phyloP scores from a whole-genome alignment of 768 basidiomycete species.

The Trametes meyenii region DNA sequence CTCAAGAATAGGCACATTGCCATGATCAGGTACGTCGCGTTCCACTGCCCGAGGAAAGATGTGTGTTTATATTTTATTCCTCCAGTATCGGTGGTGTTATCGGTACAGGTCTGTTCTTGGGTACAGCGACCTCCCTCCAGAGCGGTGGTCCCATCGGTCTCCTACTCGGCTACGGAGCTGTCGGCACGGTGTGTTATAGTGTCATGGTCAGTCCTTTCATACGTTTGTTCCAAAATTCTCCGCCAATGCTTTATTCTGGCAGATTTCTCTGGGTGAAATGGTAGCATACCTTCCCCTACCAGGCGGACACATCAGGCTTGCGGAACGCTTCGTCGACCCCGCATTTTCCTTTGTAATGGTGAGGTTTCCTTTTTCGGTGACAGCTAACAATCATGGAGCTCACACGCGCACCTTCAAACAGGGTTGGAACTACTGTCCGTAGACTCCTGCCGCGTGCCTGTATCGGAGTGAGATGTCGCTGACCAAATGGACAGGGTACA shows the following conservation, averaged over 20 bases:
- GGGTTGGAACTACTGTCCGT: slow-evolving; percentile 57
- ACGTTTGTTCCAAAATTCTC: too few relatives aligned
- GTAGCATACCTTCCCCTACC: slow-evolving; percentile 76
- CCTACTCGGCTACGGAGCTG: slow-evolving; percentile 64
- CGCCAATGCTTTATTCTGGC: neutral
- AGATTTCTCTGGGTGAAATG: slow-evolving; percentile 78
- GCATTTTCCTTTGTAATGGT: slow-evolving; percentile 57
- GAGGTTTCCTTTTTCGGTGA: slow-evolving; percentile 37
- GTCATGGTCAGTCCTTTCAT: slow-evolving; percentile 58
- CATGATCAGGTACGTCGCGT: slow-evolving; percentile 65
- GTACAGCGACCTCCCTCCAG: slow-evolving; percentile 52
- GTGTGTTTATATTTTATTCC: slow-evolving; percentile 5
- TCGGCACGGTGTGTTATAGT: slow-evolving; percentile 70
- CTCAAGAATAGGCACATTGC: slow-evolving; percentile 71
- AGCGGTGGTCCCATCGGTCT: slow-evolving; percentile 61
- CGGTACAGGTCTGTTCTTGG: slow-evolving; percentile 47
- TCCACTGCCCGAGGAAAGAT: neutral
- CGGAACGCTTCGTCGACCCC: slow-evolving; percentile 81
- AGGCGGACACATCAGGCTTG: slow-evolving; percentile 79
- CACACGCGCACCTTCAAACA: slow-evolving; percentile 27
- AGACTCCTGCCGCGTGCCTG: neutral
- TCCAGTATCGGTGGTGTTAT: slow-evolving; percentile 46
- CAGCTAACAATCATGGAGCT: neutral
- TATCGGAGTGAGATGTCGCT: neutral
- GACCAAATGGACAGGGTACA: slow-evolving; percentile 39